Percentiles rank a stretch among this genome's conserved stretches.
Conservation (phyloP, 1,284 basidiomycete species). For the Ustilago lituana region DNA sequence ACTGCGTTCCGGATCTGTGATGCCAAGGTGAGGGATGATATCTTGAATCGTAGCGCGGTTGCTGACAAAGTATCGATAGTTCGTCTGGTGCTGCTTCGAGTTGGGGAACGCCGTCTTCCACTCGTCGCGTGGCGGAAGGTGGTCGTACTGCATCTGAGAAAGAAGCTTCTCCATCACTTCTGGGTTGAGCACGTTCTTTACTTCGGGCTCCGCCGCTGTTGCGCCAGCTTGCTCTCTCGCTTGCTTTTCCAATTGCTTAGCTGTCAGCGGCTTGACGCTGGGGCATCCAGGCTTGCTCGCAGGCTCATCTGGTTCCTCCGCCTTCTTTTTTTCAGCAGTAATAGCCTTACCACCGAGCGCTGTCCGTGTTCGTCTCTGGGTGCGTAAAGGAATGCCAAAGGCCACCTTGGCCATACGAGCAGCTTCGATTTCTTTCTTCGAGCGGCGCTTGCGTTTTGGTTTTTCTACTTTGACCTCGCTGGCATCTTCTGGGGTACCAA, state of each 20-base stretch:
- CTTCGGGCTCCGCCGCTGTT: not conserved
- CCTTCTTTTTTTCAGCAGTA: not conserved
- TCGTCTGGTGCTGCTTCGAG: slow-evolving; percentile 25
- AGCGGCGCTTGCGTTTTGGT: slow-evolving; percentile 12
- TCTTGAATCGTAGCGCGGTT: slow-evolving; percentile 45
- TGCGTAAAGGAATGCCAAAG: slow-evolving; percentile 20
- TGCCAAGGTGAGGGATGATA: slow-evolving; percentile 42
- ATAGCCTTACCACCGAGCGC: slow-evolving; percentile 4
- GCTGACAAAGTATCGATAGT: slow-evolving; percentile 57
- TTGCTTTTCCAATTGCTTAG: not conserved
- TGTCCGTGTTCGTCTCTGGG: slow-evolving; percentile 11
- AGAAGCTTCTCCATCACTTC: slow-evolving; percentile 18
- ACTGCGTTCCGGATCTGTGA: slow-evolving; percentile 21
- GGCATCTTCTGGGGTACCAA: not conserved
- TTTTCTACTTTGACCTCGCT: slow-evolving; percentile 3
- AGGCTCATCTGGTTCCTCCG: not conserved
- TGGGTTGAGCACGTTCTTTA: not conserved
- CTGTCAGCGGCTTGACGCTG: not conserved
- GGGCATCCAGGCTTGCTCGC: slow-evolving; percentile 2
- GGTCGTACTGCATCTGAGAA: slow-evolving; percentile 29
- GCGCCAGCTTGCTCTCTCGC: slow-evolving; percentile 2
- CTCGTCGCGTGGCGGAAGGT: slow-evolving; percentile 42
- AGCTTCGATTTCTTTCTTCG: slow-evolving; percentile 23
- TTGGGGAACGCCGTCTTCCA: slow-evolving; percentile 48
- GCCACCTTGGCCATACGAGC: slow-evolving; percentile 12